phyloP scores from a whole-genome alignment of 2,329 filamentous ascomycete species.

The Aspergillus neotritici region DNA sequence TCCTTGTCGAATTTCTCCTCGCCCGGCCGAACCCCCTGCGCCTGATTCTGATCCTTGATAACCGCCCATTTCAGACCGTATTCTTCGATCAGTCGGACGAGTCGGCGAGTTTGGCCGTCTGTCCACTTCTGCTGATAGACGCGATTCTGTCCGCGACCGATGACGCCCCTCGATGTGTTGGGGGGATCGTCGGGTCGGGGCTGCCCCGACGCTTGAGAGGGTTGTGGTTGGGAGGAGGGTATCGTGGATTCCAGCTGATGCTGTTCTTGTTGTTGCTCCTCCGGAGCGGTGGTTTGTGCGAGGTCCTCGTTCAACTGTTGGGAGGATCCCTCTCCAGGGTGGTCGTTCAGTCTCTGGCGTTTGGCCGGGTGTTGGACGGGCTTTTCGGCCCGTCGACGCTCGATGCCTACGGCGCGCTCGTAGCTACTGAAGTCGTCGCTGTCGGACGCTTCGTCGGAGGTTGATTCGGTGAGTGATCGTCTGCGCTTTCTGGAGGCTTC shows the following conservation, averaged over 20 bases:
- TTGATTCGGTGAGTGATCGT: neutral
- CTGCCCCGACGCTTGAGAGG: no score
- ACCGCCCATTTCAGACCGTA: conserved; percentile 44
- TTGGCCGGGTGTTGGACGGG: conserved; percentile 10
- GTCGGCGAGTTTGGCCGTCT: conserved; percentile 34
- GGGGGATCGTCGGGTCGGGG: no score
- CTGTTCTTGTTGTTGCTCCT: neutral
- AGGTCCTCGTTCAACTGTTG: conserved; percentile 7
- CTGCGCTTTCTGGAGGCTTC: conserved; percentile 15
- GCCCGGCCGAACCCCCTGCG: conserved; percentile 23
- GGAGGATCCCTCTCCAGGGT: conserved; percentile 1
- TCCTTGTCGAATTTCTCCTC: conserved; percentile 25
- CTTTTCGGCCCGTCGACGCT: conserved; percentile 32
- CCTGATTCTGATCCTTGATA: conserved; percentile 37
- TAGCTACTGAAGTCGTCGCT: conserved; percentile 44
- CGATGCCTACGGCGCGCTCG: conserved; percentile 28
- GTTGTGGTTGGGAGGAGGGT: no score
- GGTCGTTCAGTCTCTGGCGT: conserved; percentile 3
- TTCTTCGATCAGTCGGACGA: conserved; percentile 47
- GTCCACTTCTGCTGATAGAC: conserved; percentile 29
- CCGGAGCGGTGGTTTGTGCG: neutral
- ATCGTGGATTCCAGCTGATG: no score
- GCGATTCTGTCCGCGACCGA: no score
- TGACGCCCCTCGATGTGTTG: no score
- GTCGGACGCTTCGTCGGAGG: conserved; percentile 17